Evolutionary conservation across 495 filamentous ascomycete species (phyloP).

Genomic region (Aspergillus saccharolyticus): DNA sequence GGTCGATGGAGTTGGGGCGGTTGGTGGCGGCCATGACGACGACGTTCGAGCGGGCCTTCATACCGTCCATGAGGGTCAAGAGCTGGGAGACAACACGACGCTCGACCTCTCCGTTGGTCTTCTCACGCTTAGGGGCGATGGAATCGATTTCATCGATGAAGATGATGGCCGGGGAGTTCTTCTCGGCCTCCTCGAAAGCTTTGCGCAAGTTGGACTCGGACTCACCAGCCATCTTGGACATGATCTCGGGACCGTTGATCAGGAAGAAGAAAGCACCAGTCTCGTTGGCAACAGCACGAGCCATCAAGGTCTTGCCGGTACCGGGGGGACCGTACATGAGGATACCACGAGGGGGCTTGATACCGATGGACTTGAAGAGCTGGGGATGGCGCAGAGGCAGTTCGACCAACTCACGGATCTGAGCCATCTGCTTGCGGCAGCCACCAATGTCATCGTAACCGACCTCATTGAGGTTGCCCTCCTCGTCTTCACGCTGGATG

Average conservation of each 20-base stretch:
- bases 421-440: conserved; percentile 99
- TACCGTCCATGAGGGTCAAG: conserved; percentile 97
- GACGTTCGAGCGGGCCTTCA: conserved; percentile 98
- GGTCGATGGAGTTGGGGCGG: conserved; percentile 93
- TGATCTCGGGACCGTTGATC: conserved; percentile 98
- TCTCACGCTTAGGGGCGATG: conserved; percentile 98
- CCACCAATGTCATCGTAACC: conserved; percentile 99
- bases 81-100: conserved; percentile 97
- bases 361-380: conserved; percentile 99
- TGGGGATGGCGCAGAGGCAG: conserved; percentile 93
- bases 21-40: conserved; percentile 99
- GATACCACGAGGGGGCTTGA: conserved; percentile 98
- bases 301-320: conserved; percentile 99
- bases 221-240: conserved; percentile 99
- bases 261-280: conserved; percentile 99
- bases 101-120: conserved; percentile 99
- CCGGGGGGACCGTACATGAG: conserved; percentile 95
- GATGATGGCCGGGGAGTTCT: conserved; percentile 98
- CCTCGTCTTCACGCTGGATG: conserved; percentile 97
- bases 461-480: conserved; percentile 97
- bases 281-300: conserved; percentile 96
- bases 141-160: conserved; percentile 99
- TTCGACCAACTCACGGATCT: conserved; percentile 97
- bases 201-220: conserved; percentile 97
- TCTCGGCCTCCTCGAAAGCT: conserved; percentile 98